These are phyloP conservation scores for Mortierella hygrophila DNA, from an alignment of 192 early-diverging fungal species.

Conservation along the genomic window DNA sequence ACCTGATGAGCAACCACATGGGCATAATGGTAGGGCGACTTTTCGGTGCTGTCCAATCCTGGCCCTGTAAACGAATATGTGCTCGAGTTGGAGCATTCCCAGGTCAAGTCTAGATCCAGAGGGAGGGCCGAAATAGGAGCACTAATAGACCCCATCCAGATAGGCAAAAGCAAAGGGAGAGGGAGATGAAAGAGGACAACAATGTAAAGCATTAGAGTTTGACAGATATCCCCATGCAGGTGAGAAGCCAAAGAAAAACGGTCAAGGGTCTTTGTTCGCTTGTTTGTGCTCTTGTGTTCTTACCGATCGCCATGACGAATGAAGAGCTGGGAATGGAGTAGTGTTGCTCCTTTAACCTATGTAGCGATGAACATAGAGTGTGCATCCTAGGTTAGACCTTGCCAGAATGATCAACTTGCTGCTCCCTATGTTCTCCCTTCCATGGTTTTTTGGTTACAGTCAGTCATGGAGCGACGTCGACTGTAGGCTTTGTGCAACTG, in stretches of 20 bases:
- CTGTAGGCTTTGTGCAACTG: no score
- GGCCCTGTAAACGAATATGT: slow-evolving; percentile 43
- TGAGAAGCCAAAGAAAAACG: neutral
- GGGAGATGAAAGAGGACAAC: neutral
- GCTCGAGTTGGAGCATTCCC: slow-evolving; percentile 39
- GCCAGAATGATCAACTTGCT: neutral
- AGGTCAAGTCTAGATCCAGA: slow-evolving; percentile 30
- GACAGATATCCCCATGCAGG: neutral
- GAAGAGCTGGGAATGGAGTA: slow-evolving; percentile 36
- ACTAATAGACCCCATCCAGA: neutral
- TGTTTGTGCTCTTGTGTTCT: neutral
- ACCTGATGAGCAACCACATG: slow-evolving; percentile 41
- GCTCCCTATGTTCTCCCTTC: neutral
- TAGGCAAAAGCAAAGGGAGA: no score
- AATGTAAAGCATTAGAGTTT: neutral
- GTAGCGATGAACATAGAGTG: neutral
- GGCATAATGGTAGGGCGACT: slow-evolving; percentile 31
- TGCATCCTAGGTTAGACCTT: neutral
- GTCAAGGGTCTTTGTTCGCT: neutral
- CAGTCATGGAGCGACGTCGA: no score
- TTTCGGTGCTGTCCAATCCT: slow-evolving; percentile 5
- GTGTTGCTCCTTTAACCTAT: slow-evolving; percentile 26
- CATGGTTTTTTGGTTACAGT: neutral
- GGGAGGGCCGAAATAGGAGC: slow-evolving; percentile 28
- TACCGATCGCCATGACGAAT: slow-evolving; percentile 56